These are phyloP conservation scores for Cyclocybe aegerita DNA, from an alignment of 768 basidiomycete species.

Conservation along the genomic window DNA sequence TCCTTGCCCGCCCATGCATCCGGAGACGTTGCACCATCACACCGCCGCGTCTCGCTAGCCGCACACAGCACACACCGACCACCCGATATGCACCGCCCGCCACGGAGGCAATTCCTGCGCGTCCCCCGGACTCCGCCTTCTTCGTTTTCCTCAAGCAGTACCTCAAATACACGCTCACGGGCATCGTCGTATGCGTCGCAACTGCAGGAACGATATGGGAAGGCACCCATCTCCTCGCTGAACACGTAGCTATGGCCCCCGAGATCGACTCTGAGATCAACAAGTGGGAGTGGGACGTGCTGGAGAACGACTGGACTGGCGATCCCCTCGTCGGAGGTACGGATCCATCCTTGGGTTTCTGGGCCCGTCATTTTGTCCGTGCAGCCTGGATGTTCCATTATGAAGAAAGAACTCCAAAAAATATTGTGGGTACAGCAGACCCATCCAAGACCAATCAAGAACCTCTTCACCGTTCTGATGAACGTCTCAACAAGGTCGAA, in stretches of 20 bases:
- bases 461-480: constrained; percentile 47
- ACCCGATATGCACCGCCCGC: not conserved
- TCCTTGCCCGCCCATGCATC: not conserved
- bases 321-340: constrained; percentile 57
- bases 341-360: constrained; percentile 66
- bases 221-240: constrained; percentile 62
- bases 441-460: constrained; percentile 23
- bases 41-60: not conserved
- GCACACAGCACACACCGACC: not conserved
- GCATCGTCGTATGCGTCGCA: constrained; percentile 40
- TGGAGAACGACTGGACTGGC: constrained; percentile 63
- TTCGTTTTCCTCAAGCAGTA: constrained; percentile 27
- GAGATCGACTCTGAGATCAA: constrained; percentile 52
- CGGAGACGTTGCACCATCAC: not conserved
- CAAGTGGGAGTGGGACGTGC: constrained; percentile 69
- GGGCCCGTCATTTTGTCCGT: constrained; percentile 60
- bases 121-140: not conserved
- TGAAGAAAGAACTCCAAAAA: constrained; percentile 53
- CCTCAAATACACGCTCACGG: constrained; percentile 48
- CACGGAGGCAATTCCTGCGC: not conserved
- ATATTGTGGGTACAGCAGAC: constrained; percentile 37
- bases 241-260: constrained; percentile 46
- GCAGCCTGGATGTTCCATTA: constrained; percentile 72
- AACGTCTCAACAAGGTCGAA: constrained; percentile 54
- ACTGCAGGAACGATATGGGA: constrained; percentile 52